phyloP scores from a whole-genome alignment of 495 filamentous ascomycete genomes.

The Tuber umbilicatum region DNA sequence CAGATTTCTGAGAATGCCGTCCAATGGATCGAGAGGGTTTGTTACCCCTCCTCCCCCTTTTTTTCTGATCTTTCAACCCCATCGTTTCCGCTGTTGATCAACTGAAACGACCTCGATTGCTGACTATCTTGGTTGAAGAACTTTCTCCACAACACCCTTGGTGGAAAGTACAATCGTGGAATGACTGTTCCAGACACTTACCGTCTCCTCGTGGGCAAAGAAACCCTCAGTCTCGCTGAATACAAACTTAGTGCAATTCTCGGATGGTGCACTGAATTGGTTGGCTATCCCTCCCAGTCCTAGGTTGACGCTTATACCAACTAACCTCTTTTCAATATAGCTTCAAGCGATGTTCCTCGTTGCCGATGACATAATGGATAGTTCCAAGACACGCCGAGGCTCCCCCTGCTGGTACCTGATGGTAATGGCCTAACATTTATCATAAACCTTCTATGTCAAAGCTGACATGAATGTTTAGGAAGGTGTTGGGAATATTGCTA shows the following conservation, averaged over 20 bases:
- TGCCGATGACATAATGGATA: slow-evolving; percentile 97
- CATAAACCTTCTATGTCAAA: background rate
- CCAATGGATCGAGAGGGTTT: slow-evolving; percentile 81
- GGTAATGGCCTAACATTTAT: slow-evolving; percentile 16
- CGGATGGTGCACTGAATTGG: slow-evolving; percentile 92
- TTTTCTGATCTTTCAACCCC: background rate
- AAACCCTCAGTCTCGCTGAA: slow-evolving; percentile 64
- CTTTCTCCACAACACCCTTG: slow-evolving; percentile 75
- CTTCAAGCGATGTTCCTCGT: slow-evolving; percentile 99
- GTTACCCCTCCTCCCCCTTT: slow-evolving; percentile 18
- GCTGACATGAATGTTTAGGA: slow-evolving; percentile 49
- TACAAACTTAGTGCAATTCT: slow-evolving; percentile 77
- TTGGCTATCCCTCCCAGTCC: background rate
- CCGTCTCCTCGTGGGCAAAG: slow-evolving; percentile 63
- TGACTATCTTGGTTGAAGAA: slow-evolving; percentile 49
- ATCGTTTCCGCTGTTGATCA: background rate
- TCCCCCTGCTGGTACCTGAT: slow-evolving; percentile 86
- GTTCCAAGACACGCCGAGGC: slow-evolving; percentile 83
- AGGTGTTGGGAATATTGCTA: slow-evolving; percentile 84
- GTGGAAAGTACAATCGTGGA: slow-evolving; percentile 97
- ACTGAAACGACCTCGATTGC: slow-evolving; percentile 14
- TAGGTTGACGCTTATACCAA: background rate
- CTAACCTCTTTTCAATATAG: slow-evolving; percentile 22
- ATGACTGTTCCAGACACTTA: slow-evolving; percentile 94
- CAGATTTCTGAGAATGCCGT: slow-evolving; percentile 72